Percentiles rank a stretch among this genome's conserved stretches.
Evolutionary conservation across 2,329 filamentous ascomycete genomes (phyloP).

Genomic region (Calonectria pseudoreteaudii): DNA sequence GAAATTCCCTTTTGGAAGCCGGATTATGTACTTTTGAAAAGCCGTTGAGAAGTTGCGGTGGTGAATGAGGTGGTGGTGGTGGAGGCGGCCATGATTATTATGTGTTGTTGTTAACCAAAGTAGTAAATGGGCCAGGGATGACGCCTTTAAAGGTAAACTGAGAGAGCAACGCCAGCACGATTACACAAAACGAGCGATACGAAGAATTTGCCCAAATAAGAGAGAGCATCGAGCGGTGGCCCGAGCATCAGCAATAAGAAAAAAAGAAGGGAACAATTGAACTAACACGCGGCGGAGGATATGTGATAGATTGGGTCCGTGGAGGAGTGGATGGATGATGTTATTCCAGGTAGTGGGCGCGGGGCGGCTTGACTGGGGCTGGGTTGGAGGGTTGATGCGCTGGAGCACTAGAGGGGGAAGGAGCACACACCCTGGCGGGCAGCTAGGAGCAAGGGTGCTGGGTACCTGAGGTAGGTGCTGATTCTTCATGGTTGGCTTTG

Average conservation of each 20-base stretch:
- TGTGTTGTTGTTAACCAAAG: constrained; percentile 5
- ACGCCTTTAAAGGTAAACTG: not conserved
- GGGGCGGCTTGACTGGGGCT: constrained; percentile 36
- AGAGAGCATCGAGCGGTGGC: constrained; percentile 26
- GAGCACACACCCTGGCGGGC: constrained; percentile 24
- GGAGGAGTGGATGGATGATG: constrained; percentile 40
- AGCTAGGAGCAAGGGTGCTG: constrained; percentile 8
- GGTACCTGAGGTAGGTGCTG: constrained; percentile 1
- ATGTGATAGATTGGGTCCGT: constrained; percentile 10
- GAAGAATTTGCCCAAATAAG: constrained; percentile 30
- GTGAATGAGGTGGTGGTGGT: not conserved
- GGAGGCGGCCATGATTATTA: constrained; percentile 20
- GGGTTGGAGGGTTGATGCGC: constrained; percentile 16
- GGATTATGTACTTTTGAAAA: constrained; percentile 7
- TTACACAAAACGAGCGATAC: constrained; percentile 4
- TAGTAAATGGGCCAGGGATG: not conserved
- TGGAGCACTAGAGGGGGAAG: constrained; percentile 31
- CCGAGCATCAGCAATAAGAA: constrained; percentile 32
- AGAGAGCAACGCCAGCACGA: not conserved
- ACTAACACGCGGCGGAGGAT: constrained; percentile 10
- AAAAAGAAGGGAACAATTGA: constrained; percentile 13
- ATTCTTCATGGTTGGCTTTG: constrained; percentile 1
- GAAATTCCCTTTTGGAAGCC: not conserved
- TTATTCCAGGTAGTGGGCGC: constrained; percentile 40
- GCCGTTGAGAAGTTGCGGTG: not conserved